A percentile compares a stretch with the other conserved stretches of the same genome.
These are phyloP conservation scores for Penicillium longicatenatum DNA, from an alignment of 495 filamentous ascomycete genomes.

Conservation along the genomic window DNA sequence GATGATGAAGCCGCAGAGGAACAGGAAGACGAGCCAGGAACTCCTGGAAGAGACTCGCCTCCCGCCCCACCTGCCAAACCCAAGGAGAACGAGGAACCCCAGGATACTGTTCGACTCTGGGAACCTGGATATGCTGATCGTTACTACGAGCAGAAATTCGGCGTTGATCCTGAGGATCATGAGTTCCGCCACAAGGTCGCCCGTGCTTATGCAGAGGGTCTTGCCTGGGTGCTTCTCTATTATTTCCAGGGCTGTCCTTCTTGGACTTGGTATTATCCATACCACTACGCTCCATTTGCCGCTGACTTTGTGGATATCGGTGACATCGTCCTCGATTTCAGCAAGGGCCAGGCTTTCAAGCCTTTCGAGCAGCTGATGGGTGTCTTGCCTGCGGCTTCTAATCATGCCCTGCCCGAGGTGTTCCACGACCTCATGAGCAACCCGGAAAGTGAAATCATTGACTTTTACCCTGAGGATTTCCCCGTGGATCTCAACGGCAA, in stretches of 20 bases:
- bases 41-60: conserved; percentile 59
- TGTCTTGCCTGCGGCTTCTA: conserved; percentile 88
- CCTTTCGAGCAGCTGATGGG: conserved; percentile 99
- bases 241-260: conserved; percentile 98
- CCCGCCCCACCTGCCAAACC: conserved; percentile 36
- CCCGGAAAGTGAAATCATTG: conserved; percentile 84
- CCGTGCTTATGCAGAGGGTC: conserved; percentile 89
- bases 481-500: conserved; percentile 93
- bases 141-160: conserved; percentile 97
- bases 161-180: conserved; percentile 76
- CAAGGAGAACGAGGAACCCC: conserved; percentile 60
- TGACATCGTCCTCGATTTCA: conserved; percentile 77
- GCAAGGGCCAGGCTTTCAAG: conserved; percentile 82
- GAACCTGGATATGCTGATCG: conserved; percentile 92
- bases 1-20: conserved; percentile 58
- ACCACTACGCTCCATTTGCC: conserved; percentile 97
- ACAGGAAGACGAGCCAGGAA: conserved; percentile 56
- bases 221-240: conserved; percentile 97
- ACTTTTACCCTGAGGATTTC: conserved; percentile 97
- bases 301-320: conserved; percentile 87
- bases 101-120: conserved; percentile 89
- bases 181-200: conserved; percentile 91
- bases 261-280: conserved; percentile 98
- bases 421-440: conserved; percentile 90
- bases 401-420: conserved; percentile 82